phyloP scores from a whole-genome alignment of 2,329 filamentous ascomycete genomes.

The Clarireedia paspali region DNA sequence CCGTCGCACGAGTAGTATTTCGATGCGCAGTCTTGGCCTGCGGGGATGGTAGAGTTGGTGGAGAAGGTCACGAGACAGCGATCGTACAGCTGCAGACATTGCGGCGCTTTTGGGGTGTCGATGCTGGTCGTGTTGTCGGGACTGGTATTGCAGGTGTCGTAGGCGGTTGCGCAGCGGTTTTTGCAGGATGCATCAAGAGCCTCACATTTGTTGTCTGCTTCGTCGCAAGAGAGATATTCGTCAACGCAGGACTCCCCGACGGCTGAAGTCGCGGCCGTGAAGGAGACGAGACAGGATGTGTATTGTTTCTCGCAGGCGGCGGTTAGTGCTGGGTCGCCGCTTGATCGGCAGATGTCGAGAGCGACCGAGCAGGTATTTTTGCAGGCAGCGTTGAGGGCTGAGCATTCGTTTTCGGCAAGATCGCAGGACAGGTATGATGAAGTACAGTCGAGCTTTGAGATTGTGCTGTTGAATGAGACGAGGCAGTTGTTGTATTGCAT shows the following conservation, averaged over 20 bases:
- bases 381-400: constrained; percentile 4
- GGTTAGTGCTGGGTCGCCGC: constrained; percentile 3
- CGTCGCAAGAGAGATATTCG: background rate
- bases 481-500: constrained; percentile 9
- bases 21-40: constrained; percentile 3
- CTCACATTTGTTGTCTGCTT: background rate
- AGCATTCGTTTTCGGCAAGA: constrained; percentile 5
- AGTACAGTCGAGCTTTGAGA: background rate
- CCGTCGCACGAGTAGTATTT: background rate
- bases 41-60: background rate
- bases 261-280: constrained; percentile 2
- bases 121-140: constrained; percentile 7
- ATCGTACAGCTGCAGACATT: constrained; percentile 12
- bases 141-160: constrained; percentile 9
- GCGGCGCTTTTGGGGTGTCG: background rate
- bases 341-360: constrained; percentile 8
- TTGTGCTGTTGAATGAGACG: background rate
- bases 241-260: constrained; percentile 1
- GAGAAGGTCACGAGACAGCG: constrained; percentile 12
- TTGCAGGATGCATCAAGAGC: constrained; percentile 1
- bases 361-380: constrained; percentile 14
- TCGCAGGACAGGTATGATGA: background rate
- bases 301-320: constrained; percentile 8
- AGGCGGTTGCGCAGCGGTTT: constrained; percentile 12
- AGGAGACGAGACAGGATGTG: constrained; percentile 7